These are phyloP conservation scores for Pezicula rhizophila DNA, from an alignment of 2,329 filamentous ascomycete species.

Conservation along the genomic window DNA sequence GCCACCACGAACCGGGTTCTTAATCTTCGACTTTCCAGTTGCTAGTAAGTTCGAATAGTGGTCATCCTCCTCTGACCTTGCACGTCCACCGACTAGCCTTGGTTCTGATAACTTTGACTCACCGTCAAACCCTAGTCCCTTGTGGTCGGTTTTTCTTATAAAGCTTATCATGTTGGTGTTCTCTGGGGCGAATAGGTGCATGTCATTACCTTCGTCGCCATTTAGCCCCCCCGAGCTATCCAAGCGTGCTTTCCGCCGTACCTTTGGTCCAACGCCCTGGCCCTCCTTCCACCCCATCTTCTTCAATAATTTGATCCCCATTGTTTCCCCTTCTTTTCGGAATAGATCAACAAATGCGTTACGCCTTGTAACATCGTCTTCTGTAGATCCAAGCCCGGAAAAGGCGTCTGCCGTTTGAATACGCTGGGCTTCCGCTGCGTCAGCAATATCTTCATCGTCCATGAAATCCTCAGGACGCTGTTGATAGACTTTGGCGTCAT, in stretches of 20 bases:
- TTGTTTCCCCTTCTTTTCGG: slow-evolving; percentile 68
- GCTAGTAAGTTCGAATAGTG: slow-evolving; percentile 18
- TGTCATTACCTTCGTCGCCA: slow-evolving; percentile 31
- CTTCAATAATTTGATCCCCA: slow-evolving; percentile 78
- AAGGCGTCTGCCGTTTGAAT: slow-evolving; percentile 71
- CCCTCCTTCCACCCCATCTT: slow-evolving; percentile 96
- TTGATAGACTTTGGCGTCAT: slow-evolving; percentile 44
- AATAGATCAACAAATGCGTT: slow-evolving; percentile 66
- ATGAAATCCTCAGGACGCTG: slow-evolving; percentile 87
- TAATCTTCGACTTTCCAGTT: slow-evolving; percentile 39
- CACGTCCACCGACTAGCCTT: slow-evolving; percentile 8
- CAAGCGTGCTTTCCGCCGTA: slow-evolving; percentile 67
- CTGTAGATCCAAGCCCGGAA: slow-evolving; percentile 66
- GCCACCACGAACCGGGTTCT: slow-evolving; percentile 49
- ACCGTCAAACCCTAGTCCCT: slow-evolving; percentile 63
- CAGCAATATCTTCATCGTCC: slow-evolving; percentile 92
- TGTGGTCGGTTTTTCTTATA: slow-evolving; percentile 58
- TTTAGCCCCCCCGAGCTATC: slow-evolving; percentile 42
- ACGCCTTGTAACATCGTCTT: slow-evolving; percentile 43
- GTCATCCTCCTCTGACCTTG: slow-evolving; percentile 37
- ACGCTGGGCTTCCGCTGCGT: slow-evolving; percentile 71
- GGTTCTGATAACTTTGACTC: slow-evolving; percentile 43
- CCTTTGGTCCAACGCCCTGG: slow-evolving; percentile 84
- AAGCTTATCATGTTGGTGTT: slow-evolving; percentile 66
- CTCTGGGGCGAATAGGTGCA: slow-evolving; percentile 79